Conservation (phyloP, 768 basidiomycete genomes). For the Phanerochaete carnosa region DNA sequence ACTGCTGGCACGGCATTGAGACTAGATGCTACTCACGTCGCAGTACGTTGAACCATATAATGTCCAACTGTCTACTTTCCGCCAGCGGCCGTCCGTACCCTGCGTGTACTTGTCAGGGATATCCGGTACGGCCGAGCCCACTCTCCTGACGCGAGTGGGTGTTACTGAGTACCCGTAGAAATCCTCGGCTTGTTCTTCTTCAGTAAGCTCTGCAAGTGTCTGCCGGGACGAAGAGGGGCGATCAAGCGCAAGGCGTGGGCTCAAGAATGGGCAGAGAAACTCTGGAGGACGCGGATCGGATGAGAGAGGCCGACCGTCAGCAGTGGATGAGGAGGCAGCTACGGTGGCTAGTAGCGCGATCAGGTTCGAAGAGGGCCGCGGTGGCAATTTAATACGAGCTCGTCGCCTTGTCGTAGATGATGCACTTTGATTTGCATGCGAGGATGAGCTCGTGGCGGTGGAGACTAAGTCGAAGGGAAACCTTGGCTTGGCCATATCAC, state of each 20-base stretch:
- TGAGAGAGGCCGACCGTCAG: conserved; percentile 43
- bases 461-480: conserved; percentile 6
- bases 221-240: conserved; percentile 10
- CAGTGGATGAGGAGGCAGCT: conserved; percentile 43
- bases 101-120: conserved; percentile 55
- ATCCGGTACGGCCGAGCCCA: neutral
- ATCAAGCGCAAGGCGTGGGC: conserved; percentile 3
- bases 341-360: conserved; percentile 58
- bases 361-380: conserved; percentile 44
- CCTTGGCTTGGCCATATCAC: conserved; percentile 27
- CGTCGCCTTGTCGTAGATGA: neutral
- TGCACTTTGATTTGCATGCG: conserved; percentile 7
- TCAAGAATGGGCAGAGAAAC: conserved; percentile 53
- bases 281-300: conserved; percentile 39
- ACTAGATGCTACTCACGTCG: conserved; percentile 35
- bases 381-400: neutral
- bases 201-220: neutral
- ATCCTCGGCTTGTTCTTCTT: neutral
- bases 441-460: conserved; percentile 14
- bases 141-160: conserved; percentile 10
- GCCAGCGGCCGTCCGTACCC: conserved; percentile 57
- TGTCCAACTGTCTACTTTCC: conserved; percentile 50
- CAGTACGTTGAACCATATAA: conserved; percentile 72
- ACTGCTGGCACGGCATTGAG: neutral
- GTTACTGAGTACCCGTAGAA: conserved; percentile 8